Evolutionary conservation across 352 stramenopile genomes (phyloP).

Genomic region (Phytopythium cucurbitacearum): DNA sequence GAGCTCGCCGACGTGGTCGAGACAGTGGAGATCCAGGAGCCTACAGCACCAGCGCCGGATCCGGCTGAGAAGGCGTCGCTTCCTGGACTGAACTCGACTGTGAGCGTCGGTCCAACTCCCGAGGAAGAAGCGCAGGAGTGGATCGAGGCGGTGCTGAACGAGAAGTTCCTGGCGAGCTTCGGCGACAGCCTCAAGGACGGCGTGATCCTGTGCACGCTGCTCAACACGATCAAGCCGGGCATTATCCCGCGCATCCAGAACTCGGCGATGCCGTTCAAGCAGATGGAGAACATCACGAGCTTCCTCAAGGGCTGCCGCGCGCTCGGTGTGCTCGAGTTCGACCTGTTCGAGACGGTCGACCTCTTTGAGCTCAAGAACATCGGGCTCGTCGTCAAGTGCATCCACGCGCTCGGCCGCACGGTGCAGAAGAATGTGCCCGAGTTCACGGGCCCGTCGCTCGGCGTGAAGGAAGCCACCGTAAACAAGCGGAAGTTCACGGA

Average conservation of each 20-base stretch:
- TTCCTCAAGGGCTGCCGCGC: conserved; percentile 81
- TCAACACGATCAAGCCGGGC: conserved; percentile 73
- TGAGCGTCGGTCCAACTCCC: conserved; percentile 20
- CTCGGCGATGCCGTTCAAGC: conserved; percentile 81
- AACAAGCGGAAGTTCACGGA: conserved; percentile 65
- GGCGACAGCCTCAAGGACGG: conserved; percentile 73
- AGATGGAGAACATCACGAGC: conserved; percentile 88
- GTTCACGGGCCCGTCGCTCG: conserved; percentile 64
- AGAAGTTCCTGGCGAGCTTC: conserved; percentile 68
- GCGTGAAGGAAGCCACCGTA: conserved; percentile 65
- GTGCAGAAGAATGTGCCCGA: conserved; percentile 72
- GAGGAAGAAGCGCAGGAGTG: conserved; percentile 72
- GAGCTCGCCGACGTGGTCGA: conserved; percentile 37
- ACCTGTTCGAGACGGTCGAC: conserved; percentile 90
- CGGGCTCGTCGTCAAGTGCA: conserved; percentile 76
- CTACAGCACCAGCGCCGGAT: not conserved
- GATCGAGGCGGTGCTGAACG: conserved; percentile 71
- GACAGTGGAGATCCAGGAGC: conserved; percentile 11
- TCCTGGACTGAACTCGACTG: conserved; percentile 30
- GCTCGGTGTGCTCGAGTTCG: conserved; percentile 83
- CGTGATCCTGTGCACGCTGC: conserved; percentile 68
- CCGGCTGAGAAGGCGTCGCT: conserved; percentile 26
- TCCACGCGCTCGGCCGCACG: conserved; percentile 75
- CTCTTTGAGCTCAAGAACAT: conserved; percentile 88
- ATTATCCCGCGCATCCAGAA: conserved; percentile 55